phyloP scores from a whole-genome alignment of 1,139 yeast species.

The Yamadazyma diospyri region DNA sequence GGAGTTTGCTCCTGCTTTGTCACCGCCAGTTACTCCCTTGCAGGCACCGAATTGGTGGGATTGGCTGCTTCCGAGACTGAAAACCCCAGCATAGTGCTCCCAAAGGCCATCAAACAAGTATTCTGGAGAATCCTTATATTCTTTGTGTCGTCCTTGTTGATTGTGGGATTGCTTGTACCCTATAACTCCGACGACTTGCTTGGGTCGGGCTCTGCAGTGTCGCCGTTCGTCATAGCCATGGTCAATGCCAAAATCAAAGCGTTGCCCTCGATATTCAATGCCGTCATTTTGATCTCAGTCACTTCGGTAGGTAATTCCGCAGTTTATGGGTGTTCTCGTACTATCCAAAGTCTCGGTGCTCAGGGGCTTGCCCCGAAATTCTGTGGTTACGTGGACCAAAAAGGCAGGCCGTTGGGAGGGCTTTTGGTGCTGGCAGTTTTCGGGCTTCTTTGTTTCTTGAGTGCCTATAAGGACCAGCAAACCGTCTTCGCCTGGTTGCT shows the following conservation, averaged over 20 bases:
- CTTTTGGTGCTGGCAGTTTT: slow-evolving; percentile 29
- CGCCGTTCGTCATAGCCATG: slow-evolving; percentile 61
- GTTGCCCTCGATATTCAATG: slow-evolving; percentile 44
- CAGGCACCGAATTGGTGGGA: slow-evolving; percentile 48
- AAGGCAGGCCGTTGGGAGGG: slow-evolving; percentile 43
- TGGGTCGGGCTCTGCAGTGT: slow-evolving; percentile 30
- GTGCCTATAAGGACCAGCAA: slow-evolving; percentile 35
- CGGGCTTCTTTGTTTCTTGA: slow-evolving; percentile 38
- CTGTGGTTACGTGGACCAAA: slow-evolving; percentile 35
- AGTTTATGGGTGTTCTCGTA: slow-evolving; percentile 43
- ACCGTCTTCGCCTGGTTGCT: slow-evolving; percentile 41
- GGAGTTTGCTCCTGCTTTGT: slow-evolving; percentile 42
- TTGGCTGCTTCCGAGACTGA: slow-evolving; percentile 41
- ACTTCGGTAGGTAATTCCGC: slow-evolving; percentile 45
- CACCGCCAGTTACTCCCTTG: slow-evolving; percentile 41
- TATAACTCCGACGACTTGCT: slow-evolving; percentile 28
- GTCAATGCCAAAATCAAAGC: slow-evolving; percentile 47
- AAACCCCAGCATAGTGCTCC: slow-evolving; percentile 34
- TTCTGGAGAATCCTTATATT: slow-evolving; percentile 43
- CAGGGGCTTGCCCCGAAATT: slow-evolving; percentile 39
- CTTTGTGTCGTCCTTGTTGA: slow-evolving; percentile 36
- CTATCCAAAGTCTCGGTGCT: slow-evolving; percentile 37
- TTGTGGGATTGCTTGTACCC: slow-evolving; percentile 39
- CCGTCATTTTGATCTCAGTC: slow-evolving; percentile 38
- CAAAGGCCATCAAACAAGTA: slow-evolving; percentile 41